Percentiles rank a stretch among this genome's conserved stretches.
These are phyloP conservation scores for Tillandsia leiboldiana DNA, from an alignment of 176 grass and related monocot species.

Conservation along the genomic window DNA sequence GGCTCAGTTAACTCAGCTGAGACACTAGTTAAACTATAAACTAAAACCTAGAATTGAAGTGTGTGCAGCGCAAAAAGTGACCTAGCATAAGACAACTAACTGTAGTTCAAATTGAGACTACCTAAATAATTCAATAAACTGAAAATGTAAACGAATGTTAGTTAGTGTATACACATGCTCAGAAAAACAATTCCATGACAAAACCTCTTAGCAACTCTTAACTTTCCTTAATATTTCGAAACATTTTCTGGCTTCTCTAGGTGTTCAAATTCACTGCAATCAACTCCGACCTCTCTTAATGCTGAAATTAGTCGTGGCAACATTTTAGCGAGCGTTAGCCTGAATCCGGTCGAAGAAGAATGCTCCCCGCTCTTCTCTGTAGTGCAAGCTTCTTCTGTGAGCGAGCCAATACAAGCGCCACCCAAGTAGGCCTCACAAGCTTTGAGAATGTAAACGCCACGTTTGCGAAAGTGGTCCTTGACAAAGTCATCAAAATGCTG, in stretches of 20 bases:
- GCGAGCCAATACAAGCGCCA: constrained; percentile 62
- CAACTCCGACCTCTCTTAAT: constrained; percentile 44
- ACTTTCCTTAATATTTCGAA: constrained; percentile 21
- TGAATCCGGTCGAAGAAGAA: constrained; percentile 81
- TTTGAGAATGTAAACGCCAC: constrained; percentile 80
- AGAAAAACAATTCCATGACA: constrained; percentile 17
- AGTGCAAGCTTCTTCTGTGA: constrained; percentile 50
- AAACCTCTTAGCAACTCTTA: constrained; percentile 12
- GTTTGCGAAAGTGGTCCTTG: constrained; percentile 54
- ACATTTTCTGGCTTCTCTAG: constrained; percentile 42
- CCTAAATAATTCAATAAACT: constrained; percentile 36
- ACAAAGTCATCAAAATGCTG: constrained; percentile 94
- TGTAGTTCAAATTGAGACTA: constrained; percentile 9
- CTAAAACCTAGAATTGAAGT: no score
- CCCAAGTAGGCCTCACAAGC: constrained; percentile 80
- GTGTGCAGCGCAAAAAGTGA: no score
- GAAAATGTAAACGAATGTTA: constrained; percentile 25
- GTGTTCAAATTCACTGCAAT: constrained; percentile 62
- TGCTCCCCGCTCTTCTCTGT: constrained; percentile 57
- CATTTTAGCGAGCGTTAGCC: constrained; percentile 76
- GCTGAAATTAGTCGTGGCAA: constrained; percentile 58
- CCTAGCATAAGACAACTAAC: no score
- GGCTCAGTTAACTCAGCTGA: no score
- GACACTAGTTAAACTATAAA: no score
- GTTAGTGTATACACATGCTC: constrained; percentile 25